Evolutionary conservation across 148 eudicot species (phyloP).

Genomic region (Fagopyrum esculentum): DNA sequence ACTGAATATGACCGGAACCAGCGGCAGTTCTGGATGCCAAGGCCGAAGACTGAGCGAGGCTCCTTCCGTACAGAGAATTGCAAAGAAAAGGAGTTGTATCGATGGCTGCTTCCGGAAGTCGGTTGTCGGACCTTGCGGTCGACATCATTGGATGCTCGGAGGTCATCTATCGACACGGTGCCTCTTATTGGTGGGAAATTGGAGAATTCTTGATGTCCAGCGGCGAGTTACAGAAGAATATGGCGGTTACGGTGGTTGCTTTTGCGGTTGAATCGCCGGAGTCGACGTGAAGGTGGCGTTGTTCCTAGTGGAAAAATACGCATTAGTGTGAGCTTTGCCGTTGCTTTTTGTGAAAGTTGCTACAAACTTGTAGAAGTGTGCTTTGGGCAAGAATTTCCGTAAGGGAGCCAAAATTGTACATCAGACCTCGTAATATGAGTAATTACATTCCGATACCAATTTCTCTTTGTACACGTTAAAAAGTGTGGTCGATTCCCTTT

Average conservation of each 20-base stretch:
- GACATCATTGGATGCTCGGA: conserved; percentile 11
- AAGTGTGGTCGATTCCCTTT: no score
- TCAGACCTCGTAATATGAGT: no score
- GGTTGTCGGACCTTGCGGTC: conserved; percentile 14
- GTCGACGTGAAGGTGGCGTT: neutral
- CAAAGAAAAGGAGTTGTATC: conserved; percentile 17
- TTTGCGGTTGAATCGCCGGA: neutral
- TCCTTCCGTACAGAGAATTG: conserved; percentile 12
- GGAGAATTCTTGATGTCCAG: neutral
- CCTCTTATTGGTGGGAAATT: neutral
- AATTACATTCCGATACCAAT: no score
- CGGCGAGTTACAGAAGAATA: neutral
- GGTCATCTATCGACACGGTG: neutral
- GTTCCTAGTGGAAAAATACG: neutral
- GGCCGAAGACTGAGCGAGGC: conserved; percentile 4
- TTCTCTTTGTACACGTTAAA: no score
- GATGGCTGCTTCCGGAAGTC: conserved; percentile 10
- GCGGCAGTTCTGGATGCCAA: neutral
- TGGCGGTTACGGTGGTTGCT: conserved; percentile 1
- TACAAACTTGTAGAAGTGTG: neutral
- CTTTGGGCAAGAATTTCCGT: neutral
- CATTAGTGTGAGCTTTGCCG: neutral
- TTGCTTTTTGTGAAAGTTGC: neutral
- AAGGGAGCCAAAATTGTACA: no score
- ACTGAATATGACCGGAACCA: conserved; percentile 1